Percentiles rank a stretch among this genome's conserved stretches.
phyloP scores from a whole-genome alignment of 371 early-diverging fungal genomes.

The Gilbertella persicaria region DNA sequence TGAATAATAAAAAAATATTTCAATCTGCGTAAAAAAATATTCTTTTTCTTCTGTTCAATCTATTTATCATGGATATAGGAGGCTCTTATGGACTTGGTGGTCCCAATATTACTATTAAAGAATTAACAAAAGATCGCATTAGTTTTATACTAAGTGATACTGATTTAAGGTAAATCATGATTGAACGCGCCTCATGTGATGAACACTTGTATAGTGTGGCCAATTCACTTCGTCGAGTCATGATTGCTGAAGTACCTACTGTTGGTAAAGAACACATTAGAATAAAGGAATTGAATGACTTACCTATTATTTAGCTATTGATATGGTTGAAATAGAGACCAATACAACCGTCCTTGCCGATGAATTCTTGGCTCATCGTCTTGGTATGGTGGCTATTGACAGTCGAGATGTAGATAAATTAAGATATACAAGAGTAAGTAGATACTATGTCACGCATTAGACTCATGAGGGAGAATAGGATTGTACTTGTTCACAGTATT shows the following conservation, averaged over 20 bases:
- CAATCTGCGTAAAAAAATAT: constrained; percentile 1
- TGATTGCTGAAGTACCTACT: constrained; percentile 98
- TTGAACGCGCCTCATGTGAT: too few relatives aligned
- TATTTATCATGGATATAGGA: constrained; percentile 21
- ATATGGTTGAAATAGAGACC: constrained; percentile 93
- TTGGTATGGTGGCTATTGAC: constrained; percentile 96
- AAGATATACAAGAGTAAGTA: constrained; percentile 78
- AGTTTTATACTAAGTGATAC: constrained; percentile 78
- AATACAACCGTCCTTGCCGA: constrained; percentile 98
- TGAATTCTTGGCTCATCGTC: constrained; percentile 98
- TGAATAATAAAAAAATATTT: not conserved
- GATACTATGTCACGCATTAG: not conserved
- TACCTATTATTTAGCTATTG: constrained; percentile 78
- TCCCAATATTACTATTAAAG: constrained; percentile 74
- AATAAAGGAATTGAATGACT: not conserved
- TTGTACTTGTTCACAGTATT: constrained; percentile 90
- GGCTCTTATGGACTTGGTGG: constrained; percentile 52
- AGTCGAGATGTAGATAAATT: constrained; percentile 76
- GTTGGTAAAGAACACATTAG: constrained; percentile 58
- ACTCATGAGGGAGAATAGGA: constrained; percentile 53
- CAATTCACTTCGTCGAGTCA: constrained; percentile 95
- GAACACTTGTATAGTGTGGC: constrained; percentile 67
- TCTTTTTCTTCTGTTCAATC: constrained; percentile 1
- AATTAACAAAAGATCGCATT: constrained; percentile 67
- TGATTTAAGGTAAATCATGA: constrained; percentile 75